Evolutionary conservation across 441 rosid species (phyloP).

Genomic region (Iberis amara): DNA sequence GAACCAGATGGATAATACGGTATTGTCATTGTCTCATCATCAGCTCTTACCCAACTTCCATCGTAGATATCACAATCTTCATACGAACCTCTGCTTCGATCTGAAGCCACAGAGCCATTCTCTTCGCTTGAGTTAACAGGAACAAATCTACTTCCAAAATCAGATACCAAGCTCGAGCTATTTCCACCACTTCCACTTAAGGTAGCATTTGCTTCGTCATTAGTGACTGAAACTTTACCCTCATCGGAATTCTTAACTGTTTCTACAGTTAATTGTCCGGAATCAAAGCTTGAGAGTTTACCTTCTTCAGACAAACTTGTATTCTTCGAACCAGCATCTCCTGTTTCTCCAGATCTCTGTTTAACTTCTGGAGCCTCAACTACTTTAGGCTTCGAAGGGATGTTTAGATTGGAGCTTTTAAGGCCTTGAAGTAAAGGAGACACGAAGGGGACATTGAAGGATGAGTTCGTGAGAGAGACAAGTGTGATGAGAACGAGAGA

Average conservation of each 20-base stretch:
- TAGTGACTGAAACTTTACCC: not conserved
- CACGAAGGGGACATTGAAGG: conserved; percentile 37
- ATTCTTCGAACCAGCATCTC: conserved; percentile 16
- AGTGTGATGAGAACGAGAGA: conserved; percentile 41
- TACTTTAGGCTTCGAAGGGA: conserved; percentile 25
- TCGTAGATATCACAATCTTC: conserved; percentile 49
- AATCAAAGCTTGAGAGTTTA: conserved; percentile 30
- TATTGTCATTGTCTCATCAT: conserved; percentile 32
- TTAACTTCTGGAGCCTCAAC: conserved; percentile 24
- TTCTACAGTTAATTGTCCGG: conserved; percentile 27
- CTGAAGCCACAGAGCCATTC: conserved; percentile 1
- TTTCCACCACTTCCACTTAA: conserved; percentile 12
- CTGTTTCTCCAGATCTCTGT: conserved; percentile 26
- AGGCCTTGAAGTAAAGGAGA: conserved; percentile 45
- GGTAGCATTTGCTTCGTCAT: conserved; percentile 16
- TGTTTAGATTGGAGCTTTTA: conserved; percentile 29
- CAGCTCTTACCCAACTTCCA: conserved; percentile 52
- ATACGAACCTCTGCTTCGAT: conserved; percentile 26
- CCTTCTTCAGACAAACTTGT: conserved; percentile 18
- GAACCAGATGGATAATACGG: conserved; percentile 56
- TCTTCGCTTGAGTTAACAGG: conserved; percentile 19
- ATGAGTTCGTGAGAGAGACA: conserved; percentile 38
- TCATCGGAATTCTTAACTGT: conserved; percentile 10
- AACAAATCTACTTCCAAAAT: conserved; percentile 18
- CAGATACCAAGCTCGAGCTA: conserved; percentile 29